These are phyloP conservation scores for Talaromyces liani DNA, from an alignment of 495 filamentous ascomycete species.

Conservation along the genomic window DNA sequence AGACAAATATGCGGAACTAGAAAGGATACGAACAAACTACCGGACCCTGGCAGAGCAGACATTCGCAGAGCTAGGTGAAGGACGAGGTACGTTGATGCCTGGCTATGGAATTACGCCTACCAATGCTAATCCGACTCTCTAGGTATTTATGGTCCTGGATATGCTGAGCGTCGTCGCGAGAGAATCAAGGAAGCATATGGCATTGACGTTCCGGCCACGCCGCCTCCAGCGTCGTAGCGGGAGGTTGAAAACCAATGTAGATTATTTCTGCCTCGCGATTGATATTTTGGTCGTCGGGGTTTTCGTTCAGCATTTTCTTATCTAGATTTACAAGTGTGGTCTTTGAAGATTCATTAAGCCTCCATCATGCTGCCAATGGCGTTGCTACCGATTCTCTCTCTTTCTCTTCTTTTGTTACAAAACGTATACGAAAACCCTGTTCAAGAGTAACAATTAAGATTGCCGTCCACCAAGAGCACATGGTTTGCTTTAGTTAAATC, in stretches of 20 bases:
- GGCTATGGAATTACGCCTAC: neutral
- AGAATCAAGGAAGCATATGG: slow-evolving; percentile 87
- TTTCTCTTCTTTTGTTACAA: neutral
- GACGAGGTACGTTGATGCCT: slow-evolving; percentile 57
- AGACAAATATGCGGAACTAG: slow-evolving; percentile 78
- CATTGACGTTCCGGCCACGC: slow-evolving; percentile 56
- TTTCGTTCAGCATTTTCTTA: slow-evolving; percentile 2
- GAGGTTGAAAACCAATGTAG: slow-evolving; percentile 3
- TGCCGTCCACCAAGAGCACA: neutral
- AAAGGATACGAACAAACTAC: slow-evolving; percentile 64
- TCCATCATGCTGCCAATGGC: neutral
- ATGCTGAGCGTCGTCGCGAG: slow-evolving; percentile 75
- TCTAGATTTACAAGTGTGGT: neutral
- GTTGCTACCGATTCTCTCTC: neutral
- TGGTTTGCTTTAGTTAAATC: too few relatives aligned
- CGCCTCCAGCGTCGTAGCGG: neutral
- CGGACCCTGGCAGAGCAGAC: slow-evolving; percentile 77
- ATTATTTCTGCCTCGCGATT: slow-evolving; percentile 7
- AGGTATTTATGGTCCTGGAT: slow-evolving; percentile 82
- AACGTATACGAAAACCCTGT: neutral
- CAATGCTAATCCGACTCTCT: slow-evolving; percentile 7
- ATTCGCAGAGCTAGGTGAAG: slow-evolving; percentile 77
- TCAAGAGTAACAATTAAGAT: neutral
- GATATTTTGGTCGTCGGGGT: neutral
- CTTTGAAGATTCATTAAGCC: neutral